phyloP scores from a whole-genome alignment of 768 basidiomycete species.

The Suillus fuscotomentosus region DNA sequence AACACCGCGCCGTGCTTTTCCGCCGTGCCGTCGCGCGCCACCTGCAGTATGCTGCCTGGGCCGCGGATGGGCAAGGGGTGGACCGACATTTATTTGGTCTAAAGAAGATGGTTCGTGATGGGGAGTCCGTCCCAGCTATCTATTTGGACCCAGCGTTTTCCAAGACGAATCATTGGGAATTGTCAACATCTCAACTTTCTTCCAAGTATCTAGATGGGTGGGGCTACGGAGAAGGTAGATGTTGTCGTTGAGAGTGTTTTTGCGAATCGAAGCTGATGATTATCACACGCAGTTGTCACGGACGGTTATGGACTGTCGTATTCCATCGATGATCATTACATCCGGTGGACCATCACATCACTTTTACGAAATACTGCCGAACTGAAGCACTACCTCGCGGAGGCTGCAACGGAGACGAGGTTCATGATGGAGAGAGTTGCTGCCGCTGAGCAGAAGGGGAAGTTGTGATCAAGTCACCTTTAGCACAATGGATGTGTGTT shows the following conservation, averaged over 20 bases:
- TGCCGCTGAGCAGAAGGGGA: slow-evolving; percentile 39
- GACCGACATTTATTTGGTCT: slow-evolving; percentile 95
- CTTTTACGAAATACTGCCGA: slow-evolving; percentile 50
- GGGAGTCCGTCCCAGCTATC: slow-evolving; percentile 70
- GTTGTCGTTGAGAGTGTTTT: neutral
- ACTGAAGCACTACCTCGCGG: slow-evolving; percentile 69
- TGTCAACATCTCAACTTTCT: slow-evolving; percentile 87
- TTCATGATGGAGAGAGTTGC: slow-evolving; percentile 71
- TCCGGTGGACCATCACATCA: slow-evolving; percentile 92
- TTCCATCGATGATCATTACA: slow-evolving; percentile 77
- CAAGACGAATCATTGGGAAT: slow-evolving; percentile 84
- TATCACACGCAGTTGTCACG: slow-evolving; percentile 65
- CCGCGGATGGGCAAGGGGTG: slow-evolving; percentile 91
- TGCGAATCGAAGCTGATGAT: neutral
- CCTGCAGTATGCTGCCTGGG: slow-evolving; percentile 85
- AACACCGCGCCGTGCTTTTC: slow-evolving; percentile 64
- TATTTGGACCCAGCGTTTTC: slow-evolving; percentile 72
- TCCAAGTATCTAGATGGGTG: slow-evolving; percentile 86
- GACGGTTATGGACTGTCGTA: slow-evolving; percentile 94
- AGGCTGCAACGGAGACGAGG: slow-evolving; percentile 78
- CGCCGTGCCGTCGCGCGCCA: slow-evolving; percentile 77
- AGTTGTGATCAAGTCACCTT: slow-evolving; percentile 21
- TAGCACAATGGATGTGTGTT: neutral
- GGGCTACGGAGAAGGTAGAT: slow-evolving; percentile 93
- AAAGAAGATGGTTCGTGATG: slow-evolving; percentile 73